Evolutionary conservation across 129 eudicot species (phyloP), one percentile per base, ranked within the genome.

Genomic region (Saussurea involucrata): DNA sequence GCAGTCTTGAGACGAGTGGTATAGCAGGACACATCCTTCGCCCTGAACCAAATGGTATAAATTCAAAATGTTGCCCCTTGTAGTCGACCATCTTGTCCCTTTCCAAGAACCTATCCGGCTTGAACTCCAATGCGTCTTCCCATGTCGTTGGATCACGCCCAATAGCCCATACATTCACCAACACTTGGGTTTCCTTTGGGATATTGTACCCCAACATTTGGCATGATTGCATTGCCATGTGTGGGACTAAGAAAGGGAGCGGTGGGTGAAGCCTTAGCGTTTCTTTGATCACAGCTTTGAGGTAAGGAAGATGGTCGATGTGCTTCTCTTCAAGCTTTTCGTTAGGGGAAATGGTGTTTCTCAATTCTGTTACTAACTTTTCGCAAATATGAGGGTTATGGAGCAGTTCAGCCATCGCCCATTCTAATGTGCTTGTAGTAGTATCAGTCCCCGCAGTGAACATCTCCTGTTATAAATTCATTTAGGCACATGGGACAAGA

Each of bases 401-500:
- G 53, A 90, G 87, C 36, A 87, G 87, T 84, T 90, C 96, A 0
- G 92, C 80, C 92, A 90, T 87, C 63, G 92, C 92, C 96, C 92
- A 90, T 76, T 90, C 96, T 67, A 90, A 63, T 5, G 90, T 84
- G 76, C 92, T 87, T 8, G 92, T 85, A 9, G 90, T 87, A 0
- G 92, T 90, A 37, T 87, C 96, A 0, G 90, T 83, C 13, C 92
- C 92, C 0, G 96, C 92, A 0, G 89, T 81, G 72, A 87, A 87
- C 90, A 90, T 87, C 65, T 90, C 92, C 92, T 87, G 66, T n/a
- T 4, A 12, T 10, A 18, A 65, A 69, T 40, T 29, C 31, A 68
- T 58, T 58, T 15, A 17, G 18, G 6, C 20, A 13, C 6, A 15
- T 2, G 58, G 2, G 5, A 15, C 58, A 15, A 46, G 1, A 49